These are phyloP conservation scores for Striga asiatica DNA, from an alignment of 257 asterid species.

Conservation along the genomic window DNA sequence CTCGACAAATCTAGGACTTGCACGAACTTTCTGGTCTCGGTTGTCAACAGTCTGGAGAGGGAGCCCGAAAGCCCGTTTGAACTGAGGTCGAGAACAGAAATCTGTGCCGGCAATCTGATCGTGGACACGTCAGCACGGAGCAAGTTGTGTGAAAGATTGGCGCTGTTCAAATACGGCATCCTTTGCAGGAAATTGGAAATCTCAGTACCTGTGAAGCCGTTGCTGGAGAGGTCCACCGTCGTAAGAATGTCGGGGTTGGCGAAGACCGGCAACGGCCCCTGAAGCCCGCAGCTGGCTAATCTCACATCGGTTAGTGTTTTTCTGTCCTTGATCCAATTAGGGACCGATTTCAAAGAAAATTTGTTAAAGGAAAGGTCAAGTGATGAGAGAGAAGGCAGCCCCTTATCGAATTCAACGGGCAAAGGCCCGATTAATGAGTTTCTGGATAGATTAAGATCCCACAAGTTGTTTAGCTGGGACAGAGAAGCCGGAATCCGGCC, in stretches of 20 bases:
- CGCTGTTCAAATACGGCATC: constrained; percentile 43
- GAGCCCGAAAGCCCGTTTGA: constrained; percentile 66
- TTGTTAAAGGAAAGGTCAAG: constrained; percentile 74
- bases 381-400: constrained; percentile 51
- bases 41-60: constrained; percentile 35
- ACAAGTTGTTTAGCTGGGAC: constrained; percentile 41
- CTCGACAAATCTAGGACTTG: constrained; percentile 54
- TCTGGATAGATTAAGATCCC: constrained; percentile 76
- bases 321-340: constrained; percentile 62
- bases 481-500: constrained; percentile 75
- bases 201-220: constrained; percentile 57
- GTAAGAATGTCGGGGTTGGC: constrained; percentile 51
- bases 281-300: constrained; percentile 66
- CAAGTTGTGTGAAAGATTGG: constrained; percentile 53
- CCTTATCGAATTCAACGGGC: constrained; percentile 48
- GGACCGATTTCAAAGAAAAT: constrained; percentile 48
- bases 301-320: constrained; percentile 56
- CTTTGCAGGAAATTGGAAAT: constrained; percentile 39
- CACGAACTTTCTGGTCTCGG: constrained; percentile 43
- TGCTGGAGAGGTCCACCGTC: constrained; percentile 68
- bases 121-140: constrained; percentile 45
- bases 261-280: constrained; percentile 66
- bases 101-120: constrained; percentile 51
- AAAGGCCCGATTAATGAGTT: constrained; percentile 49
- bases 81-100: constrained; percentile 52